These are phyloP conservation scores for Nitzschia sp. DNA, from an alignment of 108 stramenopile species.

Conservation along the genomic window DNA sequence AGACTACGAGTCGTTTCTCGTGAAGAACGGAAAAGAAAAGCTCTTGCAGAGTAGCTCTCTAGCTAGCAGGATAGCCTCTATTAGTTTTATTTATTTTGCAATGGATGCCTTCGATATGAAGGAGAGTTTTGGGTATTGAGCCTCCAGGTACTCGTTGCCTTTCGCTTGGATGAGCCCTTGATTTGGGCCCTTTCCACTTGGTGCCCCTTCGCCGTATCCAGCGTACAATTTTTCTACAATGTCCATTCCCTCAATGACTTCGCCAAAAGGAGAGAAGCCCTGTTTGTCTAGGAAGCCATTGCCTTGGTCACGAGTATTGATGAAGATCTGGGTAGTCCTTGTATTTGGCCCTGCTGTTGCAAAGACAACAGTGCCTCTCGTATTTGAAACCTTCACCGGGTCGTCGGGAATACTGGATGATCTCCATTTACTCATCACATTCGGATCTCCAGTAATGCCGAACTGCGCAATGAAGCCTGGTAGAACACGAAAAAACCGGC, in stretches of 20 bases:
- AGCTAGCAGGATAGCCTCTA: too few species aligned
- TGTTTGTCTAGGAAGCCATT: conserved; percentile 90
- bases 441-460: conserved; percentile 85
- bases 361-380: conserved; percentile 84
- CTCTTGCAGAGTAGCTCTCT: too few species aligned
- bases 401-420: conserved; percentile 70
- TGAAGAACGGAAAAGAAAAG: too few species aligned
- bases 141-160: conserved; percentile 70
- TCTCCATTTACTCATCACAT: conserved; percentile 66
- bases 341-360: conserved; percentile 90
- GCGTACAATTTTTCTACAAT: conserved; percentile 81
- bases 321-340: conserved; percentile 90
- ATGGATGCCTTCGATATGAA: conserved; percentile 72
- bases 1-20: too few species aligned
- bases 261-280: conserved; percentile 90
- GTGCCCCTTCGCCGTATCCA: conserved; percentile 92
- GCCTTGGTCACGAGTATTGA: conserved; percentile 57
- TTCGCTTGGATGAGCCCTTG: conserved; percentile 79
- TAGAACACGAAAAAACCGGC: conserved; percentile 89
- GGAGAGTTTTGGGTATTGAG: conserved; percentile 68
- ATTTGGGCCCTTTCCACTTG: conserved; percentile 78
- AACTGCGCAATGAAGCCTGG: conserved; percentile 91
- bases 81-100: too few species aligned
- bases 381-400: conserved; percentile 83
- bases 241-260: conserved; percentile 89